A percentile compares a stretch with the other conserved stretches of the same genome.
Evolutionary conservation across 2,329 filamentous ascomycete genomes (phyloP).

Genomic region (Paraphaeosphaeria minitans): DNA sequence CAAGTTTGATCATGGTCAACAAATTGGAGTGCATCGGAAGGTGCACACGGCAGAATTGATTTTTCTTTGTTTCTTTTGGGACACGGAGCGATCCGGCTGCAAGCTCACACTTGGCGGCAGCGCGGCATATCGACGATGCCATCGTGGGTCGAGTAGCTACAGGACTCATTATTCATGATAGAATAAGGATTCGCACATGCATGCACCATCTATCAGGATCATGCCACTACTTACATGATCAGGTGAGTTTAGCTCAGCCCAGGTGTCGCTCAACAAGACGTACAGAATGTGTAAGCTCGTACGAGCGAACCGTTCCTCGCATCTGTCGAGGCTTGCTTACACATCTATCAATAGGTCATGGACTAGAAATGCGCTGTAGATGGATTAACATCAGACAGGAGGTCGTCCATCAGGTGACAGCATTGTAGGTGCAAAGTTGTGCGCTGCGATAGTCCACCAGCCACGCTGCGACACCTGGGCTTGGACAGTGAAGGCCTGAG

Average conservation of each 20-base stretch:
- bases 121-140: neutral
- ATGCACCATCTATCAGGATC: neutral
- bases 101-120: neutral
- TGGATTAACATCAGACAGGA: neutral
- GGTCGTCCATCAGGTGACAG: neutral
- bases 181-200: neutral
- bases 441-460: neutral
- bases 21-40: neutral
- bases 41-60: neutral
- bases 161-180: neutral
- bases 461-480: neutral
- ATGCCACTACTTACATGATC: too few species aligned
- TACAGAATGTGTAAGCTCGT: neutral
- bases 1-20: neutral
- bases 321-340: constrained; percentile 2
- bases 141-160: neutral
- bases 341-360: neutral
- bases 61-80: neutral
- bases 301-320: neutral
- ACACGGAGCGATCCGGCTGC: neutral
- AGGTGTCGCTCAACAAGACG: neutral
- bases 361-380: neutral
- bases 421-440: neutral
- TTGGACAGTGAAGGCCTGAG: neutral
- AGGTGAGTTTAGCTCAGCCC: too few species aligned